phyloP scores from a whole-genome alignment of 108 stramenopile species.

The Skeletonema grethae region DNA sequence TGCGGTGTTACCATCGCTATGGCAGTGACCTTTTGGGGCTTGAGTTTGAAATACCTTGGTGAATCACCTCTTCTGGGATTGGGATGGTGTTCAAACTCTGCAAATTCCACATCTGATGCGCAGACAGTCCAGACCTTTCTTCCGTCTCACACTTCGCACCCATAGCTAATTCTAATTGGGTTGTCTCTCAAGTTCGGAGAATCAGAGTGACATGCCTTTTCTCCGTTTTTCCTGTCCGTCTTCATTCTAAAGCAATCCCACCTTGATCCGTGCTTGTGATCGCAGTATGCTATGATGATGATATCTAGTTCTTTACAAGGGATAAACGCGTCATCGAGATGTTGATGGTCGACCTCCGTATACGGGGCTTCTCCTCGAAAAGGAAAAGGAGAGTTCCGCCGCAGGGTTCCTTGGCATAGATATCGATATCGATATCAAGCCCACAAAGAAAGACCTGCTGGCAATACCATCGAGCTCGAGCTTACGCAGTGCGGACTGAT shows the following conservation, averaged over 20 bases:
- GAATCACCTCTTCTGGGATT: background rate
- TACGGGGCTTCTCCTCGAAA: background rate
- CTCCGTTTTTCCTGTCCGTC: no score
- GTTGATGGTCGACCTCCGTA: constrained; percentile 21
- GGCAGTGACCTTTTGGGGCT: background rate
- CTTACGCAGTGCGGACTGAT: constrained; percentile 54
- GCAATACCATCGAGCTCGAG: background rate
- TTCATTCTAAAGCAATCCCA: no score
- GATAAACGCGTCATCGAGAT: no score
- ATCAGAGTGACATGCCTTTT: no score
- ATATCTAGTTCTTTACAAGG: no score
- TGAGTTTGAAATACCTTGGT: background rate
- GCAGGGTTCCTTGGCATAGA: constrained; percentile 26
- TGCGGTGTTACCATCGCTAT: background rate
- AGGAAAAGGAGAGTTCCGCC: constrained; percentile 12
- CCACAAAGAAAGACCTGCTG: background rate
- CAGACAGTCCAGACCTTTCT: constrained; percentile 22
- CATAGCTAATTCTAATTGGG: background rate
- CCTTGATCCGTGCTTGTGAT: no score
- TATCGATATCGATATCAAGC: constrained; percentile 47
- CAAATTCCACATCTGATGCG: constrained; percentile 16
- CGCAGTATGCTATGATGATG: no score
- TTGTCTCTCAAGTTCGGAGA: constrained; percentile 4
- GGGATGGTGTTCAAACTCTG: constrained; percentile 13
- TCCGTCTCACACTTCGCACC: background rate